phyloP scores from a whole-genome alignment of 345 rosid species.

The Euphorbia tirucalli region DNA sequence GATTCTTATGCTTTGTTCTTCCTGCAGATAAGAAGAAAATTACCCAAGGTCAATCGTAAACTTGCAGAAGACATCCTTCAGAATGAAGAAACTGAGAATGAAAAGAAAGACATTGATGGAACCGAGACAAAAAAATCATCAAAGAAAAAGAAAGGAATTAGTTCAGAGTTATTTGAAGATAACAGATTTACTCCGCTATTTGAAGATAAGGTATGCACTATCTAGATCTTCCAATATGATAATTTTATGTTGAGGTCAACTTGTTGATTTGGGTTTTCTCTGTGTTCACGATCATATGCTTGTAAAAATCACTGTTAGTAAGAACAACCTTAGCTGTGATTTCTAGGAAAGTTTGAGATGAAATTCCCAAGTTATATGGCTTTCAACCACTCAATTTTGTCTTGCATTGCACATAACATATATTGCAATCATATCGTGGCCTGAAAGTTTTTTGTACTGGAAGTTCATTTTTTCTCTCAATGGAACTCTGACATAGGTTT shows the following conservation, averaged over 20 bases:
- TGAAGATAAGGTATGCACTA: slow-evolving; percentile 52
- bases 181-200: slow-evolving; percentile 56
- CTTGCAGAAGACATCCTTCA: slow-evolving; percentile 56
- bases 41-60: slow-evolving; percentile 74
- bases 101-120: slow-evolving; percentile 41
- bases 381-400: neutral
- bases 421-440: neutral
- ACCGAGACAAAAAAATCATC: slow-evolving; percentile 57
- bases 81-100: slow-evolving; percentile 57
- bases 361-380: neutral
- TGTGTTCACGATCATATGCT: neutral
- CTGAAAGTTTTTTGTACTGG: neutral
- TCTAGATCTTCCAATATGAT: neutral
- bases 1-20: slow-evolving; percentile 14
- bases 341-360: neutral
- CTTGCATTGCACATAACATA: neutral
- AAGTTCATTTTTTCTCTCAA: neutral
- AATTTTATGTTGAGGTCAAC: neutral
- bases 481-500: neutral
- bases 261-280: neutral
- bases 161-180: slow-evolving; percentile 48
- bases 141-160: slow-evolving; percentile 70
- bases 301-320: no score
- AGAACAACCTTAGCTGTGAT: neutral
- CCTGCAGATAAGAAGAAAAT: slow-evolving; percentile 56